These are phyloP conservation scores for Phytophthora pini DNA, from an alignment of 352 stramenopile genomes.

Conservation along the genomic window DNA sequence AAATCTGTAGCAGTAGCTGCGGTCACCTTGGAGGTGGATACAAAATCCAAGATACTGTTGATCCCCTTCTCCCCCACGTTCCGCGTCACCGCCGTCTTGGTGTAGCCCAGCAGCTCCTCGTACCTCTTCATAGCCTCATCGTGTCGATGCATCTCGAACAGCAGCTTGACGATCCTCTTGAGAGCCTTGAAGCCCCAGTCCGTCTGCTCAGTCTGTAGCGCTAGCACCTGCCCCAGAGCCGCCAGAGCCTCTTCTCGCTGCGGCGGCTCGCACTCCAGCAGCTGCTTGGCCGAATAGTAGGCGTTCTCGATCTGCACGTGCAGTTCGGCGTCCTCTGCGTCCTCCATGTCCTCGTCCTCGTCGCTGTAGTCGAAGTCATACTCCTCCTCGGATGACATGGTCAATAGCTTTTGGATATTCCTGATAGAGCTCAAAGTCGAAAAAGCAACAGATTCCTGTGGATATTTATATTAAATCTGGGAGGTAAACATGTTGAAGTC, in stretches of 20 bases:
- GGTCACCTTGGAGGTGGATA: slow-evolving; percentile 83
- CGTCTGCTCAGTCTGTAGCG: slow-evolving; percentile 58
- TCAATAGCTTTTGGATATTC: not conserved
- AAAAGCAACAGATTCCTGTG: too few relatives aligned
- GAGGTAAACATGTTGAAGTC: not conserved
- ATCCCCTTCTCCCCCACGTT: slow-evolving; percentile 96
- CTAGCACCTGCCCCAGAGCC: slow-evolving; percentile 62
- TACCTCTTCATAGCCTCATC: slow-evolving; percentile 86
- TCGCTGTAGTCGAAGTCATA: slow-evolving; percentile 95
- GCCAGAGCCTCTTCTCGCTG: slow-evolving; percentile 47
- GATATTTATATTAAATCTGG: too few relatives aligned
- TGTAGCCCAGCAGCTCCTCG: slow-evolving; percentile 90
- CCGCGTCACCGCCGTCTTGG: slow-evolving; percentile 88
- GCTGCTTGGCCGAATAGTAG: slow-evolving; percentile 93
- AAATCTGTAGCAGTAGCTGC: not conserved
- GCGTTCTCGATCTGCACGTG: slow-evolving; percentile 94
- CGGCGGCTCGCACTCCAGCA: slow-evolving; percentile 65
- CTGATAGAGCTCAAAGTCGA: not conserved
- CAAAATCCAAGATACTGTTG: slow-evolving; percentile 95
- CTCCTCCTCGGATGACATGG: slow-evolving; percentile 68
- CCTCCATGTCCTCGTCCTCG: slow-evolving; percentile 91
- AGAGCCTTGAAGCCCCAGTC: slow-evolving; percentile 95
- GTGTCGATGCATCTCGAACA: slow-evolving; percentile 79
- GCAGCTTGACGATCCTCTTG: slow-evolving; percentile 95
- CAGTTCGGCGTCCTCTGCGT: slow-evolving; percentile 68